Base-by-base conservation (phyloP, 495 filamentous ascomycete species). In the Parmelia sp. region DNA sequence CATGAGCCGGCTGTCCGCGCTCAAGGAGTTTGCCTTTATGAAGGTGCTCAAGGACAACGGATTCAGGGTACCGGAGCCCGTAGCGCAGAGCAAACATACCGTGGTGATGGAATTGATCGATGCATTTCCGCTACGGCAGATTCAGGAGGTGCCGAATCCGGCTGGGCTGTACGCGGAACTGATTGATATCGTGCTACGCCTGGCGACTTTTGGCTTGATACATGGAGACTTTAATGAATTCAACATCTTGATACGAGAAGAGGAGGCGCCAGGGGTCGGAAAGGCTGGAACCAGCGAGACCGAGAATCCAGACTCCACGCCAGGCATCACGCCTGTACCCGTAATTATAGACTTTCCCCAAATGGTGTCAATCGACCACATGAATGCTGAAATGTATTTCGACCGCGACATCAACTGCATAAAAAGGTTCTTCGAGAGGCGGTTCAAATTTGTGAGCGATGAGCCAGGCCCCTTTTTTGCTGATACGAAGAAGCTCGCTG, bases 221-320 rank as follows among this genome's bases (percentile, higher is more conserved):
- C 94, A 99, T 74, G 95, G 94, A 68, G 94, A 99, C 73, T 97
- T 96, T 78, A 99, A 99, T 78, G 95, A 97, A 77, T 99, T 99
- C 80, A 99, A 99, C 71, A 90, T 99, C 64, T 80, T 99, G 25
- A 86, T 97, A 74, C 86, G 91, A 67, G 92, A 96, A 69, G 81
- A 84, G 39, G 74, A 75, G 40, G 69, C 77, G 27, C 71, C 77
- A 14, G 19, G 23, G 35, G 37, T 7, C 0, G 39, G 47, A 42
- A 23, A 12, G 31, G 23, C 44, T 37, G 6, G 15, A 56, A 29
- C 59, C 14, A 12, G 19, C 25, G 39, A 67, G 29, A 42, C 45
- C 23, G 44, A 61, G 21, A 65, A 66, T 23, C 47, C 35, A 9
- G 72, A 77, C 57, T 9, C 33, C 42, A 53, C 12, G 31, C 19